Percentiles rank a stretch among this genome's conserved stretches.
phyloP scores from a whole-genome alignment of 352 stramenopile species.

The Phytopythium aichiense region DNA sequence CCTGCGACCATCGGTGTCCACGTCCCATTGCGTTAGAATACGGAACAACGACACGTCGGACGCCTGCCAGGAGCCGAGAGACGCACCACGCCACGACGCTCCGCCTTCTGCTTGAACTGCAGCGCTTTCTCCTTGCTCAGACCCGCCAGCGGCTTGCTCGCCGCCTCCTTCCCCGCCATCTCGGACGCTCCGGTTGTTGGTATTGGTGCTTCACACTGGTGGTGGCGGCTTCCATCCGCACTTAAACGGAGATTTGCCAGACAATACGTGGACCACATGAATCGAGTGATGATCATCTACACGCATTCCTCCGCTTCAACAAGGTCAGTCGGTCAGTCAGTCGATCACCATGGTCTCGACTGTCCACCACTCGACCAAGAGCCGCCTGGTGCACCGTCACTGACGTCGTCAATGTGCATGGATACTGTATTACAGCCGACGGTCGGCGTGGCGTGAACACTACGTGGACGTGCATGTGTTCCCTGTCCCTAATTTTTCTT shows the following conservation, averaged over 20 bases:
- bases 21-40: background rate
- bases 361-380: no score
- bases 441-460: no score
- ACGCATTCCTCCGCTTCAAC: background rate
- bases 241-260: background rate
- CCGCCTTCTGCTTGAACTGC: constrained; percentile 47
- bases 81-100: constrained; percentile 45
- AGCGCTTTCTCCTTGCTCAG: constrained; percentile 44
- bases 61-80: no score
- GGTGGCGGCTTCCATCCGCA: background rate
- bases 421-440: no score
- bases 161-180: constrained; percentile 9
- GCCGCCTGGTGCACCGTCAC: background rate
- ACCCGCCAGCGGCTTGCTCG: constrained; percentile 20
- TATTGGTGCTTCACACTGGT: background rate
- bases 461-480: background rate
- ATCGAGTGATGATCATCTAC: background rate
- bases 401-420: background rate
- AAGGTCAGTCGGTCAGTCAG: no score
- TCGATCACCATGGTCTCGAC: no score
- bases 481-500: constrained; percentile 1
- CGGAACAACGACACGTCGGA: background rate
- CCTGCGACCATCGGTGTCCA: constrained; percentile 1
- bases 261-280: background rate
- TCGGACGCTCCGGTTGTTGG: background rate